Conservation (phyloP, 1,284 basidiomycete genomes). For the Meira miltonrushii region DNA sequence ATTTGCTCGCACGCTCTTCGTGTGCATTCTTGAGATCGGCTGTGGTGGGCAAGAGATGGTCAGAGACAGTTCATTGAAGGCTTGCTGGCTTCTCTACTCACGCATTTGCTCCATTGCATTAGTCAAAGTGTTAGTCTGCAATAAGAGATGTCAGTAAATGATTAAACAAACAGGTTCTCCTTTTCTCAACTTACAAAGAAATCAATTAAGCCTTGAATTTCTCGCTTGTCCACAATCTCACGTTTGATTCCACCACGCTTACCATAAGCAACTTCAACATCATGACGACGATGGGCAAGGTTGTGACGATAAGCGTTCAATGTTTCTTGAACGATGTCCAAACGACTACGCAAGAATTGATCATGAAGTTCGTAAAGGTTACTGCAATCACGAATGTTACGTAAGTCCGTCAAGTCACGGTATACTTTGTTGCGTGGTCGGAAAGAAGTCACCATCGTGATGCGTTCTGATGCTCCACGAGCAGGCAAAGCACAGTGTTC, state of each 20-base stretch:
- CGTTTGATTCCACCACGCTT: constrained; percentile 10
- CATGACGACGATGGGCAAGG: neutral
- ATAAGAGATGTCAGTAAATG: no score
- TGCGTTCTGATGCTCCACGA: constrained; percentile 28
- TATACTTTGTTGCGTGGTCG: constrained; percentile 25
- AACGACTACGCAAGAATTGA: constrained; percentile 13
- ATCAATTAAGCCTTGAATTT: constrained; percentile 6
- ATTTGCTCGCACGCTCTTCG: no score
- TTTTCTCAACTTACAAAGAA: no score
- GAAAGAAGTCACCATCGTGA: constrained; percentile 46
- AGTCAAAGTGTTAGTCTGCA: neutral
- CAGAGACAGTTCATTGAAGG: no score
- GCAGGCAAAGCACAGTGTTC: constrained; percentile 35
- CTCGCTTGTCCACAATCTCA: constrained; percentile 13
- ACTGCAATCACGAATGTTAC: constrained; percentile 25
- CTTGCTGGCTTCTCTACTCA: no score
- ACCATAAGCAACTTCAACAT: constrained; percentile 5
- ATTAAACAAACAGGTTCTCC: no score
- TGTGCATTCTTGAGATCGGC: no score
- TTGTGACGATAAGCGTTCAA: constrained; percentile 6
- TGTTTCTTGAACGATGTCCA: constrained; percentile 15
- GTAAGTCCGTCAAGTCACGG: constrained; percentile 29
- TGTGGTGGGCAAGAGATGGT: no score
- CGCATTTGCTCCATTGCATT: constrained; percentile 7
- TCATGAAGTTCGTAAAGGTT: constrained; percentile 17